Percentiles rank a stretch among this genome's conserved stretches.
Evolutionary conservation across 805 yeast species (phyloP).

Genomic region (Zygosaccharomyces gambellarensis): DNA sequence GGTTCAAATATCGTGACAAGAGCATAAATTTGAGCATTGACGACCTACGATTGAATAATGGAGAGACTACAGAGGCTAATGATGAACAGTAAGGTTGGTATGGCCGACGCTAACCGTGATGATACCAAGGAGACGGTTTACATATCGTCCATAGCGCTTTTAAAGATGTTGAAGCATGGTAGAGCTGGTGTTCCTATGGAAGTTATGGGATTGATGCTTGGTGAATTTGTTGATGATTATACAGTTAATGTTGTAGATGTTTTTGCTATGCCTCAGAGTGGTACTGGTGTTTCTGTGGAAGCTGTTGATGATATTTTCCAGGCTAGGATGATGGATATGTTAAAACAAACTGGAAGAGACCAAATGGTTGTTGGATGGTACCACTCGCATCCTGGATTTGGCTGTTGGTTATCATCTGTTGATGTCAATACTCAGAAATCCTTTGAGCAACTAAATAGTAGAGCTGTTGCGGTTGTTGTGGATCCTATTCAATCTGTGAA

Average conservation of each 20-base stretch:
- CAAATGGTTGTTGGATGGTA: slow-evolving; percentile 99
- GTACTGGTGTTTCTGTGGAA: slow-evolving; percentile 97
- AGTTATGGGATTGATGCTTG: slow-evolving; percentile 97
- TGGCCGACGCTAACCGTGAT: slow-evolving; percentile 72
- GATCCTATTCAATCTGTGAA: slow-evolving; percentile 98
- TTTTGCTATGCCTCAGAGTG: slow-evolving; percentile 98
- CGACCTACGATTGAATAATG: slow-evolving; percentile 22
- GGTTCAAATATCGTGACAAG: neutral
- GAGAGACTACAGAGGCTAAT: slow-evolving; percentile 42
- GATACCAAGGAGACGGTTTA: slow-evolving; percentile 96
- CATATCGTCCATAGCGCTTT: slow-evolving; percentile 88
- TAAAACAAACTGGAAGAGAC: slow-evolving; percentile 97
- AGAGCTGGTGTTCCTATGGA: slow-evolving; percentile 88
- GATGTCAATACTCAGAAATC: slow-evolving; percentile 98
- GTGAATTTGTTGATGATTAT: slow-evolving; percentile 95
- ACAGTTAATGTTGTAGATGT: slow-evolving; percentile 97
- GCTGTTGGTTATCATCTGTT: slow-evolving; percentile 98
- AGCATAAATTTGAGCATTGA: neutral
- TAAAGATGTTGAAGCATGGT: slow-evolving; percentile 97
- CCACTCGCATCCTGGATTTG: slow-evolving; percentile 98
- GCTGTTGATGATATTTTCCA: slow-evolving; percentile 99
- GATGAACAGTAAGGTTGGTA: slow-evolving; percentile 38
- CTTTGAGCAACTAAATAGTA: slow-evolving; percentile 88
- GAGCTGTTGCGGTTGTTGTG: slow-evolving; percentile 97
- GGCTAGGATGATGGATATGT: slow-evolving; percentile 99